Conservation (phyloP, 495 filamentous ascomycete species). For the Aspergillus sclerotioniger region DNA sequence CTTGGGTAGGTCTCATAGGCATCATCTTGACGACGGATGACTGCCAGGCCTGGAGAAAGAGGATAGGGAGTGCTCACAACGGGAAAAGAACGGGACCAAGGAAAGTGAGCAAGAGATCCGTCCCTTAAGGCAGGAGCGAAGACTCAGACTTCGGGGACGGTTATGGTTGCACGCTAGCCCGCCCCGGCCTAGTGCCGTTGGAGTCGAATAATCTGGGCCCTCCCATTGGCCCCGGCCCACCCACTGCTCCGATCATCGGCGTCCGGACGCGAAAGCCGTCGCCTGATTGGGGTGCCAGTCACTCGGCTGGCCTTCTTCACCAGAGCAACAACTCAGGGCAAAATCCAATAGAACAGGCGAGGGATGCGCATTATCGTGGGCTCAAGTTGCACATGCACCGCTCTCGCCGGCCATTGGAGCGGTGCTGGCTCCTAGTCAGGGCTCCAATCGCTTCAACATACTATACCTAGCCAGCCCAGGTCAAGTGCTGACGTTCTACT, state of each 20-base stretch:
- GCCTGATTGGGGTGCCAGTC: background rate
- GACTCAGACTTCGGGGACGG: constrained; percentile 18
- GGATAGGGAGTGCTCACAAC: constrained; percentile 21
- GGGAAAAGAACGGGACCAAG: constrained; percentile 29
- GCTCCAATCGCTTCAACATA: too few relatives aligned
- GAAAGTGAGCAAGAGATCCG: constrained; percentile 15
- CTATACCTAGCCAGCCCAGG: too few relatives aligned
- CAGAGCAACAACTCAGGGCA: background rate
- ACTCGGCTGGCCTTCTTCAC: background rate
- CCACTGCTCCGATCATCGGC: constrained; percentile 38
- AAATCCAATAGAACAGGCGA: background rate
- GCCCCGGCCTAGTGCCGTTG: constrained; percentile 17
- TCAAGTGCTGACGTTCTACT: too few relatives aligned
- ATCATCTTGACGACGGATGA: constrained; percentile 45
- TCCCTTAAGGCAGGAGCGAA: constrained; percentile 20
- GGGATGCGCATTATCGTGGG: background rate
- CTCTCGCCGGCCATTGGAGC: background rate
- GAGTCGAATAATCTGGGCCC: constrained; percentile 27
- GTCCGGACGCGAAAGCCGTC: background rate
- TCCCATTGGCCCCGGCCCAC: constrained; percentile 29
- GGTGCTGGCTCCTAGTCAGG: background rate
- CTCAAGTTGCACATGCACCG: background rate
- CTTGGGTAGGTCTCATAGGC: constrained; percentile 49
- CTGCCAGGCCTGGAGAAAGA: constrained; percentile 29
- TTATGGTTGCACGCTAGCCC: constrained; percentile 9